Conservation (phyloP, 164 flowering plant species). For the Sextonia rubra region DNA sequence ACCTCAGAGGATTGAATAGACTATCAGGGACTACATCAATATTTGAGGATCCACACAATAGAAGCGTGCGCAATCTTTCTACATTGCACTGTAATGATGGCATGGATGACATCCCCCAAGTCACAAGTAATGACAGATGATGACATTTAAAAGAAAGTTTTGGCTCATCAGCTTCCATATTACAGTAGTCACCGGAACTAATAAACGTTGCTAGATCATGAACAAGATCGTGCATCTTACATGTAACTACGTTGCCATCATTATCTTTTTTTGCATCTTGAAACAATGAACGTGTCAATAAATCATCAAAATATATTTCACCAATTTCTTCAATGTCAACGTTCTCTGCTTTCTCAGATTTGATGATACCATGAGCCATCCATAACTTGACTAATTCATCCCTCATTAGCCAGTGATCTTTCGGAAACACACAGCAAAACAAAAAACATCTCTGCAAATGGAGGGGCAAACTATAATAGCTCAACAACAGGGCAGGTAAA, state of each 20-base stretch:
- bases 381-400: neutral
- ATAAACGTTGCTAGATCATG: neutral
- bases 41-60: neutral
- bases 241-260: neutral
- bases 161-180: neutral
- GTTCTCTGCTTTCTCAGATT: neutral
- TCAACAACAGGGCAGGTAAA: neutral
- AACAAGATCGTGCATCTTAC: constrained; percentile 11
- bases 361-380: constrained; percentile 5
- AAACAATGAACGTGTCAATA: neutral
- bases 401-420: neutral
- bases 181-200: neutral
- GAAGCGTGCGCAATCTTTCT: neutral
- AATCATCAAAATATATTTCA: neutral
- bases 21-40: neutral
- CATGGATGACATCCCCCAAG: neutral
- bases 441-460: neutral
- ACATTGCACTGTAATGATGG: no score
- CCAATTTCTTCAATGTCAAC: no score
- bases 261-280: neutral
- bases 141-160: neutral
- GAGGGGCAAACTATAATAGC: neutral
- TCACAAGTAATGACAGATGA: neutral
- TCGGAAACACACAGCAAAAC: neutral
- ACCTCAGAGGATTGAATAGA: neutral